Base-by-base conservation (phyloP, 768 basidiomycete genomes). In the Pulveroboletus ravenelii region DNA sequence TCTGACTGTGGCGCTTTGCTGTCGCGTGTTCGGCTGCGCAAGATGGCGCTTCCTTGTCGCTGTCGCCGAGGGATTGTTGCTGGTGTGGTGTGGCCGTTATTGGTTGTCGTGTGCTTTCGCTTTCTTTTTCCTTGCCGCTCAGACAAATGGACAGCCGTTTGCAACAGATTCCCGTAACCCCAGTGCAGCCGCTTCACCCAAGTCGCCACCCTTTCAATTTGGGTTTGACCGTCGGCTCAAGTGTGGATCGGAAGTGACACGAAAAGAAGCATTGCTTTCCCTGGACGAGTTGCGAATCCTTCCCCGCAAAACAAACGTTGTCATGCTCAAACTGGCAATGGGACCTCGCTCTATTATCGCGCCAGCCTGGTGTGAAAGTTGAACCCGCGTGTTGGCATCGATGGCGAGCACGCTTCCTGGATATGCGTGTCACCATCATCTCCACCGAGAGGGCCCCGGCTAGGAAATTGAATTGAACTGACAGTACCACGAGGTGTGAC, bases 211-310 rank as follows among this genome's bases (percentile, higher is more conserved):
- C 6, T 27, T 40, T 39, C 27, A 32, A 51, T n/a, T 56, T 53
- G 2, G 61, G 60, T 1, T 13, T 61, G 14, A 60, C 57, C 18
- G 59, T 62, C 49, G 37, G n/a, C 7, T 34, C 48, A 4, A 50
- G 23, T n/a, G 56, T 53, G 1, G 41, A 47, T 6, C 51, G 46
- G 58, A 5, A 41, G 35, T 18, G 10, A 8, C 10, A 10, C 1
- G 17, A 13, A 17, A 41, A 27, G 12, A 18, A 39, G 51, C 5
- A 17, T 51, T 30, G 35, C 42, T 5, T 14, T 62, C 63, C 17
- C 60, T 53, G 3, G 63, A 67, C 44, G 64, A 65, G 45, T 25
- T 34, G 9, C 48, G 55, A 10, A 67, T 42, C 1, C 63, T 65
- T 3, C 65, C 65, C 0, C 10, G 51, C 64, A 20, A 59, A 61